A percentile compares a stretch with the other conserved stretches of the same genome.
Evolutionary conservation across 1,139 yeast species (phyloP).

Genomic region (Taiozyma onychis): DNA sequence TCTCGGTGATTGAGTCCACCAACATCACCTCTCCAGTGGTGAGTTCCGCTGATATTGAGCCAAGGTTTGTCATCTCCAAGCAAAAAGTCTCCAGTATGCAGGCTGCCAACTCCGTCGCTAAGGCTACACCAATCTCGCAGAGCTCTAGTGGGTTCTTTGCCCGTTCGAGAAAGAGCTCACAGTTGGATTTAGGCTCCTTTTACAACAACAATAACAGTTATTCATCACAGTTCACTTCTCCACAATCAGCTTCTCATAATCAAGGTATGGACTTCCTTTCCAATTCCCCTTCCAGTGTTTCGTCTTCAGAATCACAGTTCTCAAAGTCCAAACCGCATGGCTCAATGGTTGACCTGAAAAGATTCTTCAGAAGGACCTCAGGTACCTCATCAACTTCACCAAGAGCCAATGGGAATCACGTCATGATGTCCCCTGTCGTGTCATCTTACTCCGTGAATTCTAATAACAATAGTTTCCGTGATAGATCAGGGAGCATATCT

Average conservation of each 20-base stretch:
- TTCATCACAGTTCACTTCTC: constrained; percentile 11
- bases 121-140: constrained; percentile 10
- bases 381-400: constrained; percentile 7
- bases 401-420: constrained; percentile 3
- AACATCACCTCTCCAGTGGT: constrained; percentile 69
- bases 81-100: constrained; percentile 38
- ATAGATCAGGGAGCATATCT: constrained; percentile 20
- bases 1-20: constrained; percentile 45
- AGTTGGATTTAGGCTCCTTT: constrained; percentile 21
- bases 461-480: constrained; percentile 13
- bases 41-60: constrained; percentile 44
- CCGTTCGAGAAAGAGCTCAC: constrained; percentile 21
- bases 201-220: constrained; percentile 17
- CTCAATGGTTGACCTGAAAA: constrained; percentile 67
- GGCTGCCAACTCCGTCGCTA: constrained; percentile 16
- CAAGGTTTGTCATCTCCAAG: constrained; percentile 67
- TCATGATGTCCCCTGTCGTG: constrained; percentile 20
- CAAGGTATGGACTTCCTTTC: constrained; percentile 14
- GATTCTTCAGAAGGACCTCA: constrained; percentile 45
- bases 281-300: constrained; percentile 22
- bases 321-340: constrained; percentile 43
- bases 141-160: constrained; percentile 16
- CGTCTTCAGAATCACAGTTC: constrained; percentile 23
- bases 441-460: constrained; percentile 22
- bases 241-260: not conserved